Percentiles rank a stretch among this genome's conserved stretches.
These are phyloP conservation scores for Cylindrotheca fusiformis DNA, from an alignment of 108 stramenopile species.

Conservation along the genomic window DNA sequence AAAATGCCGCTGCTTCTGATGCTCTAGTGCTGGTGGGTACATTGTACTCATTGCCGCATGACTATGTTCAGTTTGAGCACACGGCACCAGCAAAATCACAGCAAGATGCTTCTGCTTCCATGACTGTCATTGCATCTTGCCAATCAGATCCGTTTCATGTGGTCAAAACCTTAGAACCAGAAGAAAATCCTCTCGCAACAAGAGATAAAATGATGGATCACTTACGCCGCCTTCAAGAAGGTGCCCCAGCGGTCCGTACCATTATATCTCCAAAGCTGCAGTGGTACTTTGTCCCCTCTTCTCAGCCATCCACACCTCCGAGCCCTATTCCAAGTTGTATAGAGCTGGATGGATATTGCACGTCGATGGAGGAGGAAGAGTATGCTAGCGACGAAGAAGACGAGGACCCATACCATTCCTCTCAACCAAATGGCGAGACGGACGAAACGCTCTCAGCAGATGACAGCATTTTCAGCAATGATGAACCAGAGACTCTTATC, in stretches of 20 bases:
- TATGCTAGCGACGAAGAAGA: conserved; percentile 5
- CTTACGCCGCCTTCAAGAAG: conserved; percentile 16
- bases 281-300: conserved; percentile 48
- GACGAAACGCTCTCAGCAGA: conserved; percentile 9
- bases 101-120: neutral
- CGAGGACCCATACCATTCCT: neutral
- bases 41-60: conserved; percentile 39
- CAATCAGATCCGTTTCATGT: conserved; percentile 39
- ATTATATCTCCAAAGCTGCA: conserved; percentile 43
- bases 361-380: conserved; percentile 44
- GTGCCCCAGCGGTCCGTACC: neutral
- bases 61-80: conserved; percentile 52
- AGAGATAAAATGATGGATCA: conserved; percentile 34
- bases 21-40: conserved; percentile 56
- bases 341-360: conserved; percentile 55
- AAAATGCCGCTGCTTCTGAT: conserved; percentile 9
- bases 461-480: neutral
- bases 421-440: neutral
- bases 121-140: neutral
- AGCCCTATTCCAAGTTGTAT: conserved; percentile 42
- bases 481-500: neutral
- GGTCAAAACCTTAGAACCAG: conserved; percentile 36
- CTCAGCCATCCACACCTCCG: neutral
- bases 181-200: conserved; percentile 38
- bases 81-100: conserved; percentile 1